These are phyloP conservation scores for Dactylellina sp. DNA, from an alignment of 2,329 filamentous ascomycete genomes.

Conservation along the genomic window DNA sequence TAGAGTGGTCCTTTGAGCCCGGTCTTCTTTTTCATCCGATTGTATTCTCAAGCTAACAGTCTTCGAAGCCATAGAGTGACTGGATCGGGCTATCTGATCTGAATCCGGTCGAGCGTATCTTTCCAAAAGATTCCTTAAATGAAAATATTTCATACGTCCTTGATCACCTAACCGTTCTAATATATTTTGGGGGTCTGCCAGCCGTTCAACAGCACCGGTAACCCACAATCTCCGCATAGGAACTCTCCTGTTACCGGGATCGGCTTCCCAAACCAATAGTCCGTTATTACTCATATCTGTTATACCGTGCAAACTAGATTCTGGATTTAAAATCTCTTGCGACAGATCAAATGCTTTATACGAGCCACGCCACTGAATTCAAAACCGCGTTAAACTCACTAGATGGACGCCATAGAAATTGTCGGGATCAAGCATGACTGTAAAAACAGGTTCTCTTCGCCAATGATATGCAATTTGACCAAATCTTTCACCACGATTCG, in stretches of 20 bases:
- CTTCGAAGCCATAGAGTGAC: not conserved
- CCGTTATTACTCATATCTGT: not conserved
- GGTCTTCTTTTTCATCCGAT: not conserved
- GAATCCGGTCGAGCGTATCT: not conserved
- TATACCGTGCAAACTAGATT: no score
- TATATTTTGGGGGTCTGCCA: no score
- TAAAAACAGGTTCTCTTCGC: not conserved
- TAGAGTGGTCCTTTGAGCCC: no score
- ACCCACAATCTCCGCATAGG: not conserved
- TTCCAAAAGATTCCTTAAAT: constrained; percentile 17
- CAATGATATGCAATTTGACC: not conserved
- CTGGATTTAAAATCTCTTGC: not conserved
- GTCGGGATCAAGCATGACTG: constrained; percentile 14
- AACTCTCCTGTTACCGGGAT: not conserved
- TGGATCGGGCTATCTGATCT: not conserved
- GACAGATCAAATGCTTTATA: not conserved
- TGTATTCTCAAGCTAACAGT: no score
- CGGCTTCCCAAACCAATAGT: constrained; percentile 15
- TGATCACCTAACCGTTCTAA: not conserved
- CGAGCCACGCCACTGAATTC: constrained; percentile 5
- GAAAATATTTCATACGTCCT: constrained; percentile 3
- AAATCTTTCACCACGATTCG: not conserved
- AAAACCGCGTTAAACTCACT: not conserved
- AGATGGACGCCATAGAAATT: constrained; percentile 20
- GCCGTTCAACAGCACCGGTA: no score